phyloP scores from a whole-genome alignment of 2,329 filamentous ascomycete species.

The Aureobasidium sp. region DNA sequence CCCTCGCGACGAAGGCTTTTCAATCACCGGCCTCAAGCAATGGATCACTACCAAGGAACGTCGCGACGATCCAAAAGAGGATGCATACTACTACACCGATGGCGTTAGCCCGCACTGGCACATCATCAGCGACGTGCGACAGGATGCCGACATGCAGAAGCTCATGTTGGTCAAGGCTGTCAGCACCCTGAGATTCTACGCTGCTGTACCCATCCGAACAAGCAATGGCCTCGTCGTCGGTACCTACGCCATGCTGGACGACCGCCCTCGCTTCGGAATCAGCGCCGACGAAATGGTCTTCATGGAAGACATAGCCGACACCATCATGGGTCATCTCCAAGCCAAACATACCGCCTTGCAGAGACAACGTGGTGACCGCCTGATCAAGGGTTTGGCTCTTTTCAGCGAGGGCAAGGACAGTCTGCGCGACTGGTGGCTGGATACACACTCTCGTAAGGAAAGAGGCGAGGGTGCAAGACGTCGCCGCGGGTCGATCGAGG shows the following conservation, averaged over 20 bases:
- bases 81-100: conserved; percentile 20
- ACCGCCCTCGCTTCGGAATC: conserved; percentile 47
- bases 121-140: conserved; percentile 21
- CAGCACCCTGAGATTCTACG: conserved; percentile 36
- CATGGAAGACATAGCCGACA: conserved; percentile 48
- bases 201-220: conserved; percentile 53
- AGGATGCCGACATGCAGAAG: conserved; percentile 4
- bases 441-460: background rate
- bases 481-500: conserved; percentile 4
- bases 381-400: conserved; percentile 45
- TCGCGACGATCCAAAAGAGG: conserved; percentile 18
- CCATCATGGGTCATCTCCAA: conserved; percentile 54
- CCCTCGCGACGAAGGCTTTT: conserved; percentile 29
- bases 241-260: conserved; percentile 51
- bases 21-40: conserved; percentile 22
- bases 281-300: conserved; percentile 44
- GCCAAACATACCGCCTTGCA: conserved; percentile 39
- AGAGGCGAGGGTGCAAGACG: conserved; percentile 8
- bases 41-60: conserved; percentile 19
- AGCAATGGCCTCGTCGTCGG: conserved; percentile 51
- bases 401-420: conserved; percentile 28
- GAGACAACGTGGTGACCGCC: conserved; percentile 45
- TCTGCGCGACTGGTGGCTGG: conserved; percentile 25
- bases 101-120: conserved; percentile 19
- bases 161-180: conserved; percentile 15